phyloP scores from a whole-genome alignment of 192 early-diverging fungal species.

The Backusella australiensis region DNA sequence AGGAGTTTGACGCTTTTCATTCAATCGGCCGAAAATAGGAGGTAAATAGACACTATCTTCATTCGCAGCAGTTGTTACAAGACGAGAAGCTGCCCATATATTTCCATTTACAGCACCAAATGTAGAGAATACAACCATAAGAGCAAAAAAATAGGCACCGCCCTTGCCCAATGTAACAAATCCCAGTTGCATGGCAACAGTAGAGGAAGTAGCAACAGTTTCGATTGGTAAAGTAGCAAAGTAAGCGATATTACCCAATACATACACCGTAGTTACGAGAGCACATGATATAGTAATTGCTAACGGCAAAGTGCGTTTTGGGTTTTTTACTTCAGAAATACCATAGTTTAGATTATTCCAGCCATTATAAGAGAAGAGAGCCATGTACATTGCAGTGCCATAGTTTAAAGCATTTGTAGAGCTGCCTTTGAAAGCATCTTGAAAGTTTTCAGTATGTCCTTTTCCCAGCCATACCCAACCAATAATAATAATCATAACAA shows the following conservation, averaged over 20 bases:
- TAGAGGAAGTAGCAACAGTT: slow-evolving; percentile 57
- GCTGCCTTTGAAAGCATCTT: slow-evolving; percentile 51
- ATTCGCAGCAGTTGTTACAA: slow-evolving; percentile 55
- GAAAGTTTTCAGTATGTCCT: slow-evolving; percentile 45
- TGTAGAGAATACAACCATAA: slow-evolving; percentile 67
- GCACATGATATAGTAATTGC: slow-evolving; percentile 67
- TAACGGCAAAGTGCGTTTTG: slow-evolving; percentile 67
- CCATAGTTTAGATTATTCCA: slow-evolving; percentile 77
- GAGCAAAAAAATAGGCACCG: slow-evolving; percentile 63
- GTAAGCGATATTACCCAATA: slow-evolving; percentile 78
- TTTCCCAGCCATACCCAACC: slow-evolving; percentile 67
- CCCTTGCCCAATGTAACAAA: slow-evolving; percentile 56
- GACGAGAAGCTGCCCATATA: slow-evolving; percentile 65
- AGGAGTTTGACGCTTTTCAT: slow-evolving; percentile 55
- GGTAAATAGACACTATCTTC: slow-evolving; percentile 62
- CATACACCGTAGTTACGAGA: slow-evolving; percentile 68
- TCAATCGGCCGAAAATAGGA: slow-evolving; percentile 55
- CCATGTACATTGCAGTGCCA: slow-evolving; percentile 68
- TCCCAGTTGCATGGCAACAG: slow-evolving; percentile 65
- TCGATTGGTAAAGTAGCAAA: slow-evolving; percentile 73
- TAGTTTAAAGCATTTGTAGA: slow-evolving; percentile 58
- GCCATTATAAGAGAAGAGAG: slow-evolving; percentile 56
- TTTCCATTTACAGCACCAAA: slow-evolving; percentile 74
- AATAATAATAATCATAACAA: slow-evolving; percentile 65
- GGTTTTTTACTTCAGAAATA: slow-evolving; percentile 78